Percentiles rank a stretch among this genome's conserved stretches.
phyloP scores from a whole-genome alignment of 2,329 filamentous ascomycete species.

The Colletotrichum zoysiae region DNA sequence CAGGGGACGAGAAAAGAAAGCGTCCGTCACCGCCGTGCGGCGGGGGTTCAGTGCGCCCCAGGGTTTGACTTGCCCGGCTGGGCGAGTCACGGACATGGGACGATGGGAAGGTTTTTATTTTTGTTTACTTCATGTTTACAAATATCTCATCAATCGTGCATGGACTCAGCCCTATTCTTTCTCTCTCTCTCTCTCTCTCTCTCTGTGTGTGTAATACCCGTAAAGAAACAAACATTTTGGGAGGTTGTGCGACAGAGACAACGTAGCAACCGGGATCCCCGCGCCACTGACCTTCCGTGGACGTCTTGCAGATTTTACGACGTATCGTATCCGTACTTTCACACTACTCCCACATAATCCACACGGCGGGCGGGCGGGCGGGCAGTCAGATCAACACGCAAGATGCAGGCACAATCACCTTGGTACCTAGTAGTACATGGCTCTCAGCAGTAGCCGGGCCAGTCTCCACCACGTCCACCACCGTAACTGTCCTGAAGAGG shows the following conservation, averaged over 20 bases:
- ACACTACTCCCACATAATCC: background rate
- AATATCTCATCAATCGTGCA: slow-evolving; percentile 9
- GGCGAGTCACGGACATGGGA: slow-evolving; percentile 17
- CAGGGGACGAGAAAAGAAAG: background rate
- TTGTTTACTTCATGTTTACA: background rate
- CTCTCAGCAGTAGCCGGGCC: background rate
- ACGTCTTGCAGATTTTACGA: slow-evolving; percentile 9
- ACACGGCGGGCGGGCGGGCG: background rate
- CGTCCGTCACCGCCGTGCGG: background rate
- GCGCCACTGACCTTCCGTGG: background rate
- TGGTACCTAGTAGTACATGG: too few species aligned
- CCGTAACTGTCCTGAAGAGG: background rate
- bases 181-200: too few species aligned
- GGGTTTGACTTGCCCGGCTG: background rate
- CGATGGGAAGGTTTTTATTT: background rate
- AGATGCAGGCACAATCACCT: slow-evolving; percentile 5
- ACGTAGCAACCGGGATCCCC: background rate
- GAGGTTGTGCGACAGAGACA: background rate
- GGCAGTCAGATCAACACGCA: slow-evolving; percentile 9
- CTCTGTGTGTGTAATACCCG: too few species aligned
- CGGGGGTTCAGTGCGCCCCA: background rate
- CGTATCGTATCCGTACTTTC: too few species aligned
- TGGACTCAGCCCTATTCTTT: slow-evolving; percentile 34
- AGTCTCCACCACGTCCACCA: background rate
- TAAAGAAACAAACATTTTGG: background rate